Conservation (phyloP, 2,329 filamentous ascomycete genomes). For the Clarireedia hainanense region DNA sequence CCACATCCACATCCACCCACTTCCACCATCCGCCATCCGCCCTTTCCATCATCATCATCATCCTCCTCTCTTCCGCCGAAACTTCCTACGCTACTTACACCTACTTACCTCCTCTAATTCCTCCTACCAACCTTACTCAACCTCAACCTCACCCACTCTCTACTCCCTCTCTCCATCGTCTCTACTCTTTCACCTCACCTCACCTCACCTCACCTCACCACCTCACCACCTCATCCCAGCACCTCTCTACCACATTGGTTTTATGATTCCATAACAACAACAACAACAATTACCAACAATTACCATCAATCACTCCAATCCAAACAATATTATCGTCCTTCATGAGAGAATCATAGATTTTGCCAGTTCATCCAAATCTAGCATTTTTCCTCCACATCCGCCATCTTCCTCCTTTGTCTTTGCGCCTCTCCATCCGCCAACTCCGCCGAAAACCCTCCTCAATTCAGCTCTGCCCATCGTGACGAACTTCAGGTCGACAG, state of each 20-base stretch:
- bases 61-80: neutral
- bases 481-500: neutral
- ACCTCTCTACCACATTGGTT: neutral
- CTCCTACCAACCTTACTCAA: neutral
- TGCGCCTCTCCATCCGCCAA: neutral
- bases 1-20: too few species aligned
- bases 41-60: neutral
- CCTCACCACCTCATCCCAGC: neutral
- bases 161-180: too few species aligned
- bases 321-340: constrained; percentile 1
- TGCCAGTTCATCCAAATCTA: neutral
- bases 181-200: neutral
- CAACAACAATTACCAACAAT: neutral
- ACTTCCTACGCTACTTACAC: too few species aligned
- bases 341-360: constrained; percentile 8
- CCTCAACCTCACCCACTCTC: too few species aligned
- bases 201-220: neutral
- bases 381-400: neutral
- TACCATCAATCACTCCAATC: neutral
- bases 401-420: neutral
- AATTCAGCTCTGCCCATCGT: neutral
- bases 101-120: neutral
- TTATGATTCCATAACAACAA: constrained; percentile 3
- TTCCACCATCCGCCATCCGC: neutral
- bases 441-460: neutral